Base-by-base conservation (phyloP, 1,139 yeast genomes). In the Magnusiomyces fungicola region DNA sequence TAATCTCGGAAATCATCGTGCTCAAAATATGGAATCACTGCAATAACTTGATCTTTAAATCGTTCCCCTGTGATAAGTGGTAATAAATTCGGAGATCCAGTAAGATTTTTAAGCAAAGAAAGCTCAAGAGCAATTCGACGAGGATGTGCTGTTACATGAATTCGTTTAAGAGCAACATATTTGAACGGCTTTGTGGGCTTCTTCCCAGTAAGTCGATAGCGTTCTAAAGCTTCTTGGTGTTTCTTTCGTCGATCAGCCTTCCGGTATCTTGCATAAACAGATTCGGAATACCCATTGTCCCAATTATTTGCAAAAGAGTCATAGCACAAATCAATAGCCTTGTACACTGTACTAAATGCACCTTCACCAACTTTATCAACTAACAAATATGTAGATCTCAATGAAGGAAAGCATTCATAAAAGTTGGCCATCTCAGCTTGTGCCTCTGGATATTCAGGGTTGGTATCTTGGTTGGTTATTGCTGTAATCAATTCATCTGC, bases 101-200 rank as follows among this genome's bases (percentile, higher is more conserved):
- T 62, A 46, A 90, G 69, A 53, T 76, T 76, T 62, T 83, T 82
- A 36, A 92, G 73, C 48, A 92, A 70, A 56, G 83, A 83, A 57
- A 92, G 74, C 66, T 92, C 99, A 65, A 89, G 89, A 59, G 79
- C 80, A 46, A 92, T 90, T 64, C 99, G 76, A 56, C 79, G 81
- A 0, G 97, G 97, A 5, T 97, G 88, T 1, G 97, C 87, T 0
- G 98, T 94, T 25, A 90, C 98, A 65, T 90, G 90, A 49, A 92
- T 89, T 61, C 94, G 81, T 66, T 92, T 92, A 58, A 92, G 72
- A 3, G 99, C 99, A 52, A 94, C 98, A 49, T 79, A 74, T 29
- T 41, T 41, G 9, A 24, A 22, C 6, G 44, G 44, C 6, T 10
- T 18, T n/a, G 10, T 30, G 18, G 33, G 33, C 12, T 42, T 12